Conservation (phyloP, 176 grass and related monocot genomes). For the Paspalum vaginatum region DNA sequence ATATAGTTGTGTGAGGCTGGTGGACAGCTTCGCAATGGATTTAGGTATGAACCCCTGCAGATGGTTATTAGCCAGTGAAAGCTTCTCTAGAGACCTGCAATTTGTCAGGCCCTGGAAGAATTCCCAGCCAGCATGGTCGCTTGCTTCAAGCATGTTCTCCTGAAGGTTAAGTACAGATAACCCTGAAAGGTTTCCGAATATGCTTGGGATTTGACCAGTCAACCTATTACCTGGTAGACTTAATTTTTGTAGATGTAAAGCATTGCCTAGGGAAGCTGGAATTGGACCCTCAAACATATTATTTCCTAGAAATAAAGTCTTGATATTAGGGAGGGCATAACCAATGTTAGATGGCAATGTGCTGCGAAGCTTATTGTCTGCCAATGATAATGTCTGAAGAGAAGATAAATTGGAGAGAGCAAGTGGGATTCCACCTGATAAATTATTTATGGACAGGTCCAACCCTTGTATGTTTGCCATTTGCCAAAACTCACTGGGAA, state of each 20-base stretch:
- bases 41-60: slow-evolving; percentile 17
- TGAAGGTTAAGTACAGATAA: not conserved
- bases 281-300: slow-evolving; percentile 32
- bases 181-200: not conserved
- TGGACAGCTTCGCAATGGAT: slow-evolving; percentile 28
- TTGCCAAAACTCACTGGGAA: not conserved
- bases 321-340: not conserved
- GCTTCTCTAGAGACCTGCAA: not conserved
- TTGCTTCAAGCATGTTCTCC: slow-evolving; percentile 29
- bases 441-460: accelerated
- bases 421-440: not conserved
- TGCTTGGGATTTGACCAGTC: not conserved
- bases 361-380: accelerated
- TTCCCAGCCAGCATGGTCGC: slow-evolving; percentile 3
- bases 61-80: not conserved
- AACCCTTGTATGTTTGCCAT: accelerated
- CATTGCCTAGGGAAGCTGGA: not conserved
- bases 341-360: not conserved
- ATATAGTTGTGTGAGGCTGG: not conserved
- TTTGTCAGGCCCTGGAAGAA: slow-evolving; percentile 37
- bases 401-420: not conserved
- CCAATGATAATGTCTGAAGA: not conserved
- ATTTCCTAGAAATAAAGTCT: accelerated
- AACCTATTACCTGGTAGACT: slow-evolving; percentile 11
- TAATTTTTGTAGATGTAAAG: not conserved